phyloP scores from a whole-genome alignment of 1,284 basidiomycete species.

The Ceratobasidium papillatum region DNA sequence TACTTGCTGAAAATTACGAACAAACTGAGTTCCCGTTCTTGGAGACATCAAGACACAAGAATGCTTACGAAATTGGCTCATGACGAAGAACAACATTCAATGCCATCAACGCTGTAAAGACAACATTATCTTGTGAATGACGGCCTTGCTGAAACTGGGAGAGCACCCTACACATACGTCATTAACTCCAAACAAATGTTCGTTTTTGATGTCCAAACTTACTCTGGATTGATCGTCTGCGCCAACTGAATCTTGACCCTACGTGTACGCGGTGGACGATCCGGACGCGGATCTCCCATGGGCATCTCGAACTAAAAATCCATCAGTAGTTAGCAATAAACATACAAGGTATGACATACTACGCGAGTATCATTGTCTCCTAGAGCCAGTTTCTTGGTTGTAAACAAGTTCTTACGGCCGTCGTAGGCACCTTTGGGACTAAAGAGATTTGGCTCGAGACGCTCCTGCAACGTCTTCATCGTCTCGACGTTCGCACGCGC shows the following conservation, averaged over 20 bases:
- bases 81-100: slow-evolving; percentile 81
- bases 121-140: slow-evolving; percentile 72
- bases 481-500: slow-evolving; percentile 41
- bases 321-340: neutral
- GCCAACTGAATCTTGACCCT: slow-evolving; percentile 68
- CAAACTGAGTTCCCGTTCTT: no score
- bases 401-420: slow-evolving; percentile 57
- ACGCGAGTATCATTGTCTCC: slow-evolving; percentile 49
- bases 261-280: slow-evolving; percentile 23
- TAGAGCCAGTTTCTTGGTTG: slow-evolving; percentile 66
- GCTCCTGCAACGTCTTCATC: slow-evolving; percentile 41
- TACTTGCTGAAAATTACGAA: slow-evolving; percentile 54
- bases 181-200: neutral
- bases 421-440: slow-evolving; percentile 37
- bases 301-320: slow-evolving; percentile 66
- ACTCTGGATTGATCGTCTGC: slow-evolving; percentile 79
- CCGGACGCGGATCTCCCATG: slow-evolving; percentile 50
- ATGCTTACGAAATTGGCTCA: slow-evolving; percentile 64
- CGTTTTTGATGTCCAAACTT: slow-evolving; percentile 47
- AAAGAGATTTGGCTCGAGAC: slow-evolving; percentile 42
- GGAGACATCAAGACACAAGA: neutral
- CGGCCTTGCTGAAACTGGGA: slow-evolving; percentile 70
- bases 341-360: neutral
- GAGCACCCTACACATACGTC: slow-evolving; percentile 60
- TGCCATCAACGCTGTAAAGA: slow-evolving; percentile 77